These are phyloP conservation scores for Lepraria neglecta DNA, from an alignment of 495 filamentous ascomycete species.

Conservation along the genomic window DNA sequence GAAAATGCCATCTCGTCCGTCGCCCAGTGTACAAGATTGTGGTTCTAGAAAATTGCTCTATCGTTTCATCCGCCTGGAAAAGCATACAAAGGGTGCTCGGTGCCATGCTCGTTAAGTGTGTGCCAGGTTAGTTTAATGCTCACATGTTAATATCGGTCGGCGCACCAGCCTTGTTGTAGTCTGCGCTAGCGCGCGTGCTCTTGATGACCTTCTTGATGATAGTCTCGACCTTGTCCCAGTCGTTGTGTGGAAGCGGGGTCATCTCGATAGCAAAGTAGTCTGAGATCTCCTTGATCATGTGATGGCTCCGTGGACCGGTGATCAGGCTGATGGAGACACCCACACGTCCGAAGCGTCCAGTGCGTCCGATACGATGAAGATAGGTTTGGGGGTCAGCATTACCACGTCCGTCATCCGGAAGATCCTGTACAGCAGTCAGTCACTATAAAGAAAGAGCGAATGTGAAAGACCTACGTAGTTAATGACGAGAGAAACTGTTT, in stretches of 20 bases:
- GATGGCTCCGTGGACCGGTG: conserved; percentile 66
- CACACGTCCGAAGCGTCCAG: conserved; percentile 94
- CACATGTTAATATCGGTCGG: conserved; percentile 19
- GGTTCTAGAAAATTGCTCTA: background rate
- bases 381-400: conserved; percentile 84
- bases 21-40: conserved; percentile 7
- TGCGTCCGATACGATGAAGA: conserved; percentile 95
- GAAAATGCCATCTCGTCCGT: conserved; percentile 5
- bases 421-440: conserved; percentile 41
- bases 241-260: conserved; percentile 53
- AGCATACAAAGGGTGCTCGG: background rate
- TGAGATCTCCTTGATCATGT: conserved; percentile 69
- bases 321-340: conserved; percentile 93
- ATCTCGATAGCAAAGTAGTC: conserved; percentile 58
- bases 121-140: conserved; percentile 12
- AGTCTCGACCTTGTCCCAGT: conserved; percentile 84
- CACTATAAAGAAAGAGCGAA: background rate
- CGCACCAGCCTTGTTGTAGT: conserved; percentile 33
- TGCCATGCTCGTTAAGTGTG: background rate
- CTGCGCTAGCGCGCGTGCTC: conserved; percentile 61
- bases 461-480: conserved; percentile 60
- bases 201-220: conserved; percentile 78
- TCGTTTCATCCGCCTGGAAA: background rate
- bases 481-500: conserved; percentile 92
- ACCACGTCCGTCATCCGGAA: conserved; percentile 44